Base-by-base conservation (phyloP, 805 yeast species). In the Metschnikowia similis region DNA sequence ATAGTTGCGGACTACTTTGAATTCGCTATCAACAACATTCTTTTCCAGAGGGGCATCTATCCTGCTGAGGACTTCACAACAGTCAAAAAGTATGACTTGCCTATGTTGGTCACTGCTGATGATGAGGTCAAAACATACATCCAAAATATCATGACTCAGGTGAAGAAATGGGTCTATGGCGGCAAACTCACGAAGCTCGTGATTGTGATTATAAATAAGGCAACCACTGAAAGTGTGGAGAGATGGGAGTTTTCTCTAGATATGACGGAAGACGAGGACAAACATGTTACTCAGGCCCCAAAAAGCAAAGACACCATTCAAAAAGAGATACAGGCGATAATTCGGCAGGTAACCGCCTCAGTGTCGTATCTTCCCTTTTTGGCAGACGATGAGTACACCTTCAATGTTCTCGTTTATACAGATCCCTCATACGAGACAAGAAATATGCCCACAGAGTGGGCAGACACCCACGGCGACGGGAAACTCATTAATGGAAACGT, bases 11-110 rank as follows among this genome's bases (percentile, higher is more conserved):
- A 89, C 66, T 89, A 87, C 67, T 88, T 91, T 59, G 87, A 88
- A 58, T 88, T 82, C 63, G 80, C 92, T 48, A 83, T 91, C 47
- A 85, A 89, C 62, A 81, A 84, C 43, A 87, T 91, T 27, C 76
- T 92, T 5, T 91, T 85, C 64, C 97, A 92, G 65, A 71, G 98
- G 47, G 96, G 96, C 0, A 83, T 91, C 16, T 91, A 91, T 59
- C 96, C 96, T 0, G 76, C 87, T 3, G 95, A 87, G 54, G 96
- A 89, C 63, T 91, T 92, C 66, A 77, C 77, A 46, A 75, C 84
- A 1, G 89, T 88, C 2, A 77, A 80, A 57, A 89, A 89, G 62
- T 92, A 89, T 66, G 96, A 88, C 17, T 66, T 91, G 48, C 85
- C 84, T 49, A 68, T 91, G 67, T 71, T 91, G 39, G 79, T 85